Percentiles rank a stretch among this genome's conserved stretches.
These are phyloP conservation scores for Elaeagnus macrophylla DNA, from an alignment of 306 rosid genomes.

Conservation along the genomic window DNA sequence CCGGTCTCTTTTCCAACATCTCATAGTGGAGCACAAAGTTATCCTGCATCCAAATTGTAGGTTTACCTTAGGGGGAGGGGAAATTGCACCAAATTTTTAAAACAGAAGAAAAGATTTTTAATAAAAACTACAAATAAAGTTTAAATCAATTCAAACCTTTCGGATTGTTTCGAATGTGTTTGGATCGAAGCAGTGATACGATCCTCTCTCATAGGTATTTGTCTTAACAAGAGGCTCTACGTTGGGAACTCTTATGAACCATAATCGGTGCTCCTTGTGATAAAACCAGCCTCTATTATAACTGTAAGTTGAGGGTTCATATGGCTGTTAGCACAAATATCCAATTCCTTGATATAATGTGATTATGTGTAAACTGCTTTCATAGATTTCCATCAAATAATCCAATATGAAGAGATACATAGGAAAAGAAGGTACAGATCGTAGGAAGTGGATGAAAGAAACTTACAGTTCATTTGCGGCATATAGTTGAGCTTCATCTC, in stretches of 20 bases:
- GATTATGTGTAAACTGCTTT: neutral
- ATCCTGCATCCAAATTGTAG: slow-evolving; percentile 50
- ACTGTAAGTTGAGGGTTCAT: slow-evolving; percentile 20
- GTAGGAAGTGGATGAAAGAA: neutral
- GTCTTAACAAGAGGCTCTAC: slow-evolving; percentile 81
- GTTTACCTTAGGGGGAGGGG: neutral
- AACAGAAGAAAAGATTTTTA: neutral
- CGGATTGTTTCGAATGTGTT: slow-evolving; percentile 65
- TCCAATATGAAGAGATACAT: neutral
- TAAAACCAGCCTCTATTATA: slow-evolving; percentile 80
- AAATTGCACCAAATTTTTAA: neutral
- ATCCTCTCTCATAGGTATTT: slow-evolving; percentile 68
- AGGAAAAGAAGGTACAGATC: neutral
- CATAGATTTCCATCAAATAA: neutral
- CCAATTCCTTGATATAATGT: slow-evolving; percentile 11
- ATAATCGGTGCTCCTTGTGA: slow-evolving; percentile 71
- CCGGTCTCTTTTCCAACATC: slow-evolving; percentile 74
- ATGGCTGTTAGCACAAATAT: slow-evolving; percentile 11
- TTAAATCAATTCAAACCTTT: slow-evolving; percentile 48
- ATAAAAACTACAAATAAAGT: neutral
- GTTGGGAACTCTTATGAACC: slow-evolving; percentile 66
- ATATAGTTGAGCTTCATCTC: slow-evolving; percentile 84
- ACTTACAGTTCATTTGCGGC: slow-evolving; percentile 92
- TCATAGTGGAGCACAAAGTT: slow-evolving; percentile 71
- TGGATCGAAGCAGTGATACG: slow-evolving; percentile 84